Percentiles rank a stretch among this genome's conserved stretches.
Conservation (phyloP, 116 monocot genomes). For the Dioscorea cayenensis region DNA sequence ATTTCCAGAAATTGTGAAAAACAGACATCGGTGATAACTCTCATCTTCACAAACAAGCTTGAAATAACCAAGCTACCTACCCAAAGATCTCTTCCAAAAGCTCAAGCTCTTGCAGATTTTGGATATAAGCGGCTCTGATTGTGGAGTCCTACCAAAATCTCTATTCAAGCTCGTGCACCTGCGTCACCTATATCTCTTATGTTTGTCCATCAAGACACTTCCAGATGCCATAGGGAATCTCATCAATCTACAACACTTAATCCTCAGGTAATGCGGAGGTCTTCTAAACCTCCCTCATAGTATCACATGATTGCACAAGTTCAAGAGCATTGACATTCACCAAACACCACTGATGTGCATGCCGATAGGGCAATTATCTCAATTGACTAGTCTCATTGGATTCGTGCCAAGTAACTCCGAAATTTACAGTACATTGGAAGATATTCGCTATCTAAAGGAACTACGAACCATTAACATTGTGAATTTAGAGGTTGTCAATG, state of each 20-base stretch:
- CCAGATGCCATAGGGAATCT: too few relatives aligned
- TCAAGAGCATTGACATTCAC: constrained; percentile 1
- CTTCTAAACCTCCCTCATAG: too few relatives aligned
- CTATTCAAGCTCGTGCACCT: too few relatives aligned
- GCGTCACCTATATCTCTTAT: too few relatives aligned
- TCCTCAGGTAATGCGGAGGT: too few relatives aligned
- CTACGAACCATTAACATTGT: background rate
- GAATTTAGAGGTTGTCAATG: background rate
- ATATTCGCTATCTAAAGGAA: background rate
- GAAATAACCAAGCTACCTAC: background rate
- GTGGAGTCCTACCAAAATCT: too few relatives aligned
- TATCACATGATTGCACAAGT: constrained; percentile 3
- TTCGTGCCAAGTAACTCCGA: background rate
- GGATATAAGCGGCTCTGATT: too few relatives aligned
- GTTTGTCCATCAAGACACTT: too few relatives aligned
- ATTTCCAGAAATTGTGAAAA: background rate
- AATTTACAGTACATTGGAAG: background rate
- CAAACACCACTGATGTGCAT: background rate
- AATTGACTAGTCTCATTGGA: background rate
- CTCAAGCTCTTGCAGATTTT: too few relatives aligned
- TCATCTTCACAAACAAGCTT: background rate
- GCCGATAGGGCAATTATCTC: background rate
- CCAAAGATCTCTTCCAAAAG: too few relatives aligned
- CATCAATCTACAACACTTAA: too few relatives aligned
- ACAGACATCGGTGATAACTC: background rate